Conservation (phyloP, 139 green algal species). For the Auxenochlorella pyrenoidosa region DNA sequence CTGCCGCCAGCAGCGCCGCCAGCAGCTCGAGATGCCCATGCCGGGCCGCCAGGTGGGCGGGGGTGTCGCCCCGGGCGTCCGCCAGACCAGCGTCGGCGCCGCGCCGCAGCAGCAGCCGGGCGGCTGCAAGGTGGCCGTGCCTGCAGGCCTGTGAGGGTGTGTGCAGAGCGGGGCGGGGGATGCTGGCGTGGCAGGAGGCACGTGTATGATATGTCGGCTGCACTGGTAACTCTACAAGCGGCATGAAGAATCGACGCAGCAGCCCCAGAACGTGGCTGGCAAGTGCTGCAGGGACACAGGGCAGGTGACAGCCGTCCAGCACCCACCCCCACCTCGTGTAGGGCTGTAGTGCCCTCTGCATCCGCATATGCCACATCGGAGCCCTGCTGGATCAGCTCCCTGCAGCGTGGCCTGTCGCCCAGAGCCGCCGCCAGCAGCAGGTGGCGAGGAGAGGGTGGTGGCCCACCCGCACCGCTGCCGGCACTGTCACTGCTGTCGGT, state of each 20-base stretch:
- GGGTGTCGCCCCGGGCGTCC: slow-evolving; percentile 59
- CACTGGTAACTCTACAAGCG: too few relatives aligned
- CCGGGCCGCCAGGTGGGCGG: slow-evolving; percentile 59
- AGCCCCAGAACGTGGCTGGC: too few relatives aligned
- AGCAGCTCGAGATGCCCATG: slow-evolving; percentile 52
- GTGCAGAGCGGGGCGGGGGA: not conserved
- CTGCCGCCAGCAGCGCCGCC: slow-evolving; percentile 42
- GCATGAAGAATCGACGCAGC: too few relatives aligned
- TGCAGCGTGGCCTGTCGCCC: slow-evolving; percentile 27
- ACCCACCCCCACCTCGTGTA: slow-evolving; percentile 30
- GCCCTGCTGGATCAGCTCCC: slow-evolving; percentile 17
- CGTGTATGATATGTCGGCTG: too few relatives aligned
- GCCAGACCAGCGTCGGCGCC: slow-evolving; percentile 35
- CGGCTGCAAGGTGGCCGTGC: slow-evolving; percentile 32
- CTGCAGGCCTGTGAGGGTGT: slow-evolving; percentile 26
- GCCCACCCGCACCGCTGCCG: too few relatives aligned
- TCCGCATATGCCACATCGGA: slow-evolving; percentile 36
- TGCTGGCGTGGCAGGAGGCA: too few relatives aligned
- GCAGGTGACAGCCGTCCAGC: too few relatives aligned
- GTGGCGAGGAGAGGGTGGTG: not conserved
- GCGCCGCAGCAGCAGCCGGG: slow-evolving; percentile 28
- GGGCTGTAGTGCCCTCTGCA: slow-evolving; percentile 25
- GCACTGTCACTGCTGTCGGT: not conserved
- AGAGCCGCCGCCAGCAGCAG: slow-evolving; percentile 36
- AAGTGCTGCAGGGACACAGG: too few relatives aligned